These are phyloP conservation scores for Torulaspora quercuum DNA, from an alignment of 805 yeast species.

Conservation along the genomic window DNA sequence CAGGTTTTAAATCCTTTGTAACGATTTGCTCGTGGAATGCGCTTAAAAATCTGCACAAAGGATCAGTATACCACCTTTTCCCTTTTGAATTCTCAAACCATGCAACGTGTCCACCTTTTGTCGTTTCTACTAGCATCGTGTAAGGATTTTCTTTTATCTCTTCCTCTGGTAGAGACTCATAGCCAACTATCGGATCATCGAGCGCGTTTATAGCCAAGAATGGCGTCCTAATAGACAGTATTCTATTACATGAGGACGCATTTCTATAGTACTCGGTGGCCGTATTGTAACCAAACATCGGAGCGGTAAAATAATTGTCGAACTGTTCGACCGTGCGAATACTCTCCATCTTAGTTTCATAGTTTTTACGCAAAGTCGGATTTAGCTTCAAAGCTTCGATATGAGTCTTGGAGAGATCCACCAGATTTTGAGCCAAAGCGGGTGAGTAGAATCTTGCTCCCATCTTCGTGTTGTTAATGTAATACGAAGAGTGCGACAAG, in stretches of 20 bases:
- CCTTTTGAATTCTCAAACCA: conserved; percentile 58
- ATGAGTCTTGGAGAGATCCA: conserved; percentile 44
- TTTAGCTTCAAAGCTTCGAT: conserved; percentile 38
- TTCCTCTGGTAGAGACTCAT: conserved; percentile 46
- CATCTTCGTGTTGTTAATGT: conserved; percentile 41
- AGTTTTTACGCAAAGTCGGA: conserved; percentile 19
- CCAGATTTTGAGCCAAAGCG: conserved; percentile 48
- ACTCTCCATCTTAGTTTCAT: conserved; percentile 26
- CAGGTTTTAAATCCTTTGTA: conserved; percentile 20
- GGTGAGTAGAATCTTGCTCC: conserved; percentile 50
- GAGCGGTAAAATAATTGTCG: conserved; percentile 63
- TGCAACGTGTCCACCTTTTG: conserved; percentile 80
- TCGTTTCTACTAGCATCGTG: conserved; percentile 53
- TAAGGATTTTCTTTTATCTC: conserved; percentile 58
- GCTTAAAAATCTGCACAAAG: conserved; percentile 44
- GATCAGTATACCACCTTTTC: conserved; percentile 62
- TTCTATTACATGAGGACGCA: conserved; percentile 55
- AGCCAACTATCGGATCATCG: conserved; percentile 74
- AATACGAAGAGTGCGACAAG: conserved; percentile 46
- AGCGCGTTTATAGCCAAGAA: conserved; percentile 56
- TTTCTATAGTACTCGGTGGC: conserved; percentile 62
- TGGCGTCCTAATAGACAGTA: conserved; percentile 58
- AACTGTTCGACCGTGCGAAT: conserved; percentile 48
- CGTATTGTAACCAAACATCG: conserved; percentile 59
- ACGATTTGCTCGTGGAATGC: conserved; percentile 36